Conservation (phyloP, 176 grass and related monocot genomes). For the Carex kokanica region DNA sequence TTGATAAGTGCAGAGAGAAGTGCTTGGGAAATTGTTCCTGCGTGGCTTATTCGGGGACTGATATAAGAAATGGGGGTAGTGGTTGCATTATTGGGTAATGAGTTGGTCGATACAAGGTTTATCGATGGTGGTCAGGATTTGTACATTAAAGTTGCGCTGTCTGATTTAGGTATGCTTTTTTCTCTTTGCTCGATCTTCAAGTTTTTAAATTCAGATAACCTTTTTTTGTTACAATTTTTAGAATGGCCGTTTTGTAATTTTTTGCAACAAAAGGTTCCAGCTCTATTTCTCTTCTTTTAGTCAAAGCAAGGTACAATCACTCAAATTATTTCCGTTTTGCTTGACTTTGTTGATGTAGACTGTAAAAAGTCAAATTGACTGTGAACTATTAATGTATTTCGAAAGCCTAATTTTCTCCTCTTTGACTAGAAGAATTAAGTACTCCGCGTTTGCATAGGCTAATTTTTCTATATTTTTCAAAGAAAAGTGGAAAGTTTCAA, state of each 20-base stretch:
- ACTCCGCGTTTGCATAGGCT: neutral
- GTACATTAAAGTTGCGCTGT: constrained; percentile 35
- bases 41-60: constrained; percentile 30
- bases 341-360: neutral
- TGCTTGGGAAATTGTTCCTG: constrained; percentile 52
- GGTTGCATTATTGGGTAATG: constrained; percentile 52
- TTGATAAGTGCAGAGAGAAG: constrained; percentile 30
- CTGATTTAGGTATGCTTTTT: constrained; percentile 38
- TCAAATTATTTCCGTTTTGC: neutral
- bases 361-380: neutral
- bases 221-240: neutral
- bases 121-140: constrained; percentile 37
- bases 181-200: neutral
- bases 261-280: neutral
- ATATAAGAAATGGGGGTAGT: constrained; percentile 27
- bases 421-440: neutral
- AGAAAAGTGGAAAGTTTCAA: neutral
- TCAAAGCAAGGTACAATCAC: neutral
- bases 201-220: neutral
- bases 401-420: neutral
- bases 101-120: constrained; percentile 36
- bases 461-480: neutral
- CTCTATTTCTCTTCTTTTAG: neutral
- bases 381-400: neutral
- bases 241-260: neutral